These are phyloP conservation scores for Sphagnum contortum DNA, from an alignment of 225 moss, liverwort and hornwort genomes.

Conservation along the genomic window DNA sequence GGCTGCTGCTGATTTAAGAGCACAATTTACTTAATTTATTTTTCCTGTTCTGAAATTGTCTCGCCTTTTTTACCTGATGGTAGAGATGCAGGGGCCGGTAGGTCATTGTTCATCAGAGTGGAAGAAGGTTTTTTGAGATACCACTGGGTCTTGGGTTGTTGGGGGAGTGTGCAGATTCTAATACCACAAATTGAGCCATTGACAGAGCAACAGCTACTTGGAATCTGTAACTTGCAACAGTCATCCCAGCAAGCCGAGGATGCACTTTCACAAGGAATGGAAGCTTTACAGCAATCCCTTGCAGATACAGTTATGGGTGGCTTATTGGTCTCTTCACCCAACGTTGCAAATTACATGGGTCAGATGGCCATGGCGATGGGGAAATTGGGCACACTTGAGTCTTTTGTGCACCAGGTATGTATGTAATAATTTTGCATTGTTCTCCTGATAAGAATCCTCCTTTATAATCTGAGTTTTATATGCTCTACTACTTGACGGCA, in stretches of 20 bases:
- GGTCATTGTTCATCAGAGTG: not conserved
- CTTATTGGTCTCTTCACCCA: conserved; percentile 78
- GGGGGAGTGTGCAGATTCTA: conserved; percentile 54
- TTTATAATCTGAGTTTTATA: not conserved
- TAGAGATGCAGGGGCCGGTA: too few species aligned
- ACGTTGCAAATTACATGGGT: conserved; percentile 98
- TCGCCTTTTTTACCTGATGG: too few species aligned
- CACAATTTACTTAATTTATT: too few species aligned
- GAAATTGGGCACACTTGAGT: conserved; percentile 85
- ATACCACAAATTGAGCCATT: conserved; percentile 95
- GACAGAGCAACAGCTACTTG: conserved; percentile 85
- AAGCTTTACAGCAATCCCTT: conserved; percentile 84
- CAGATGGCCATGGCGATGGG: conserved; percentile 99
- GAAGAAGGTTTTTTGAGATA: not conserved
- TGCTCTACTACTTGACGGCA: too few species aligned
- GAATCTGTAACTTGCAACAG: conserved; percentile 79
- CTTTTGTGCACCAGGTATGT: conserved; percentile 84
- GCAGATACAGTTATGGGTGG: conserved; percentile 87
- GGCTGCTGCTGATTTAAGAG: too few species aligned
- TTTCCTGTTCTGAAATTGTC: too few species aligned
- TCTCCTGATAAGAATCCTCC: not conserved
- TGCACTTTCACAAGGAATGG: conserved; percentile 93
- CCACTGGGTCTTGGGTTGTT: not conserved
- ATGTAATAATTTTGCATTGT: not conserved
- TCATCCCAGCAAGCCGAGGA: conserved; percentile 97